Conservation (phyloP, 495 filamentous ascomycete species). For the Diplogelasinospora grovesii region DNA sequence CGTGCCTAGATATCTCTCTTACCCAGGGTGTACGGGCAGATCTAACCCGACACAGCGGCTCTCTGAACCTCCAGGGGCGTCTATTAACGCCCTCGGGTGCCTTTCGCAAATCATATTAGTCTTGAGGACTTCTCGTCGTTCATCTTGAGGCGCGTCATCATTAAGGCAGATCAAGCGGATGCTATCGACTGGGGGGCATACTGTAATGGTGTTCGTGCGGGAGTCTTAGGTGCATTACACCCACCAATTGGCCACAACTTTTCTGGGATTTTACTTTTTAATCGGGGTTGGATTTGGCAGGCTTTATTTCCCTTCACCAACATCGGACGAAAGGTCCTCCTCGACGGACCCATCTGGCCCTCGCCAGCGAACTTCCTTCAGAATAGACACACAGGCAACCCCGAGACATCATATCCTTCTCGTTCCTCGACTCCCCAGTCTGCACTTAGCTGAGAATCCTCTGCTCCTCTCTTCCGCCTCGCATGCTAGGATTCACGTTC, state of each 20-base stretch:
- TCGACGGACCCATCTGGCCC: background rate
- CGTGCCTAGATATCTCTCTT: slow-evolving; percentile 8
- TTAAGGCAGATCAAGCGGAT: slow-evolving; percentile 10
- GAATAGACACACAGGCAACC: no score
- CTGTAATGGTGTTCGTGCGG: slow-evolving; percentile 12
- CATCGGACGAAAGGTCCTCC: slow-evolving; percentile 5
- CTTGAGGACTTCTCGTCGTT: slow-evolving; percentile 5
- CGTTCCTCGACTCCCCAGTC: background rate
- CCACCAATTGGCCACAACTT: slow-evolving; percentile 9
- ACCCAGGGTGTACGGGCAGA: slow-evolving; percentile 16
- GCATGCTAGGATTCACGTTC: no score
- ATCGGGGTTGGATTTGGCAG: background rate
- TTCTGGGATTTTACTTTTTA: slow-evolving; percentile 8
- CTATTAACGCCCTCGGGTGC: slow-evolving; percentile 2
- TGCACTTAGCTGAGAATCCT: background rate
- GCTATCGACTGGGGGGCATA: slow-evolving; percentile 17
- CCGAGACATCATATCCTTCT: background rate
- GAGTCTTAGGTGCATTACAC: slow-evolving; percentile 8
- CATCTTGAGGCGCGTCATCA: slow-evolving; percentile 9
- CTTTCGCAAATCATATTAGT: no score
- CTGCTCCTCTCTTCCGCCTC: no score
- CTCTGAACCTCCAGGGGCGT: slow-evolving; percentile 4
- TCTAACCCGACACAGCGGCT: slow-evolving; percentile 13
- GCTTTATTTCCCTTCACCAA: slow-evolving; percentile 4
- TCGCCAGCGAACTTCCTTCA: no score